Percentiles rank a stretch among this genome's conserved stretches.
phyloP scores from a whole-genome alignment of 768 basidiomycete species.

The Lyophyllum semitale region DNA sequence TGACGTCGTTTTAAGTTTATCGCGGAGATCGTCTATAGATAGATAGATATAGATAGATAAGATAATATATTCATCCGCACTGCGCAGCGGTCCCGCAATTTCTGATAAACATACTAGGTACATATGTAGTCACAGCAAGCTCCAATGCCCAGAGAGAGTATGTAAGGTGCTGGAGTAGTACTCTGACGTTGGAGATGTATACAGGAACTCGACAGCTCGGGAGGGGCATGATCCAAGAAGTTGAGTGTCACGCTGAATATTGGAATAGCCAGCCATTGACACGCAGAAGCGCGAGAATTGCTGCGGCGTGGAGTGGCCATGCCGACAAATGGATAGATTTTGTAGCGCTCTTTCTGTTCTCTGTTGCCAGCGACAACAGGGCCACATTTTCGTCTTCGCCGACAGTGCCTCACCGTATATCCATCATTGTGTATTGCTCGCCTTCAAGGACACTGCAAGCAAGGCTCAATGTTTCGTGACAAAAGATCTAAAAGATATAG shows the following conservation, averaged over 20 bases:
- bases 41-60: too few species aligned
- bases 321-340: not conserved
- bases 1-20: too few species aligned
- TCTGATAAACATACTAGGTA: too few species aligned
- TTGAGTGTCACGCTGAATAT: not conserved
- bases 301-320: not conserved
- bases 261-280: too few species aligned
- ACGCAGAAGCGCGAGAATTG: not conserved
- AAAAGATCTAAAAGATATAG: too few species aligned
- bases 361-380: not conserved
- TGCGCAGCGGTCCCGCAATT: too few species aligned
- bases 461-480: too few species aligned
- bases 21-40: too few species aligned
- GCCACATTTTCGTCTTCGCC: not conserved
- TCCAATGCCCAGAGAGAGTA: not conserved
- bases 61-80: too few species aligned
- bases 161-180: conserved; percentile 3
- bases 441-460: too few species aligned
- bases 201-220: conserved; percentile 4
- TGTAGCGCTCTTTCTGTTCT: not conserved
- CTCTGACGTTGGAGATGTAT: conserved; percentile 1
- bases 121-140: too few species aligned
- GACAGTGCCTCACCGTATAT: not conserved
- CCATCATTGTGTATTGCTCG: conserved; percentile 1
- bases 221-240: conserved; percentile 2